Conservation (phyloP, 371 early-diverging fungal genomes). For the Paraphysoderma sedebokerense region DNA sequence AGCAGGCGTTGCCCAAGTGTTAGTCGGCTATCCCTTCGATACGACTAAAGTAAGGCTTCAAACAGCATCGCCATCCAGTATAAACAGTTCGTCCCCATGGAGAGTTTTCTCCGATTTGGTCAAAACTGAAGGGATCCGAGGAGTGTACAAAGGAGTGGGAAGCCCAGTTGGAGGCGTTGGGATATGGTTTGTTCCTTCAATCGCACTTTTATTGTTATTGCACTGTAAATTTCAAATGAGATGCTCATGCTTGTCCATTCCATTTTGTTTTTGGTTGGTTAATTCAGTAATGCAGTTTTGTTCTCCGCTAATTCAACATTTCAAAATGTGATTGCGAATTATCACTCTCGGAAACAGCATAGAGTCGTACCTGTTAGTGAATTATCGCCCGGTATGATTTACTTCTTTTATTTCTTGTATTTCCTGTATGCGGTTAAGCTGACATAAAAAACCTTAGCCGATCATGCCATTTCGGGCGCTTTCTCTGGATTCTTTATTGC, state of each 20-base stretch:
- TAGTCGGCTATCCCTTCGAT: constrained; percentile 13
- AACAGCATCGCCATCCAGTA: constrained; percentile 42
- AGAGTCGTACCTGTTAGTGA: constrained; percentile 26
- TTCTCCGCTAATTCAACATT: constrained; percentile 43
- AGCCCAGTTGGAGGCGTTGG: constrained; percentile 77
- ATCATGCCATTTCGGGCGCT: constrained; percentile 53
- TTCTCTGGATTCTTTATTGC: constrained; percentile 71
- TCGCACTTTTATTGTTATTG: background rate
- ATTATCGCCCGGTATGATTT: constrained; percentile 39
- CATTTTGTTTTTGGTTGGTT: background rate
- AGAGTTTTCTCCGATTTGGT: constrained; percentile 29
- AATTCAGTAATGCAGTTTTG: constrained; percentile 57
- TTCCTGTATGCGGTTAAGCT: too few species aligned
- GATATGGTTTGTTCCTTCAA: constrained; percentile 35
- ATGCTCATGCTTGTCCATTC: constrained; percentile 3
- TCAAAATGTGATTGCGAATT: constrained; percentile 43
- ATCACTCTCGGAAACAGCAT: constrained; percentile 52
- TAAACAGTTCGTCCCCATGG: constrained; percentile 30
- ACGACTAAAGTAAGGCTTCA: constrained; percentile 57
- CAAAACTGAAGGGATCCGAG: constrained; percentile 55
- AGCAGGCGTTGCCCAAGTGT: constrained; percentile 4
- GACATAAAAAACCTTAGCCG: too few species aligned
- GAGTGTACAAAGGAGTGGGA: constrained; percentile 64
- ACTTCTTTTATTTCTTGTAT: constrained; percentile 10
- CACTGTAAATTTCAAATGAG: background rate